Conservation (phyloP, 2,329 filamentous ascomycete species). For the Stagonosporopsis rhizophila region DNA sequence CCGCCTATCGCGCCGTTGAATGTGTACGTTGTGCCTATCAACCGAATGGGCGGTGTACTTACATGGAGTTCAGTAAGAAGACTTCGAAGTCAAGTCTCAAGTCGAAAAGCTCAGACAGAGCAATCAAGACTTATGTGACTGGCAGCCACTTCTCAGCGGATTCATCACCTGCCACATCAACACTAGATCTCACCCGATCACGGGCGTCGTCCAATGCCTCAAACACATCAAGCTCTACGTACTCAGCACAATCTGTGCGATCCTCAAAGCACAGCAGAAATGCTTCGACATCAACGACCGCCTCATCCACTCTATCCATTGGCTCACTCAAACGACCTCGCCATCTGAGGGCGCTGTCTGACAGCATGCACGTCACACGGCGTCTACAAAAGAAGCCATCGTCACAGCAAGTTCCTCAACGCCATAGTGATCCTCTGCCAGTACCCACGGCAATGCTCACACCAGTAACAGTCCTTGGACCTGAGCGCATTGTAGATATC, state of each 20-base stretch:
- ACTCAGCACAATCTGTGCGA: slow-evolving; percentile 5
- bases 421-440: slow-evolving; percentile 12
- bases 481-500: slow-evolving; percentile 20
- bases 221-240: slow-evolving; percentile 7
- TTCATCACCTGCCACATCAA: slow-evolving; percentile 18
- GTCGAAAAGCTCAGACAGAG: neutral
- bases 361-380: slow-evolving; percentile 6
- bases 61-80: neutral
- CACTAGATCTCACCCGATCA: slow-evolving; percentile 13
- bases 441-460: slow-evolving; percentile 14
- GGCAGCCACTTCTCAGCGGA: slow-evolving; percentile 20
- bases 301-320: slow-evolving; percentile 6
- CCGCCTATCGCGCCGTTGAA: slow-evolving; percentile 9
- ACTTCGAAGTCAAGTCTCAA: neutral
- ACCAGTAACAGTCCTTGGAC: slow-evolving; percentile 15
- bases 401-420: slow-evolving; percentile 8
- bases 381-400: slow-evolving; percentile 19
- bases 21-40: slow-evolving; percentile 1
- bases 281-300: slow-evolving; percentile 7
- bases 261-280: slow-evolving; percentile 13
- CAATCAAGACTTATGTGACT: slow-evolving; percentile 4
- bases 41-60: neutral
- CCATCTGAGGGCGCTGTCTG: slow-evolving; percentile 14
- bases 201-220: slow-evolving; percentile 17
- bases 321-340: slow-evolving; percentile 7